These are phyloP conservation scores for Neoboletus brunneissimus DNA, from an alignment of 768 basidiomycete species.

Conservation along the genomic window DNA sequence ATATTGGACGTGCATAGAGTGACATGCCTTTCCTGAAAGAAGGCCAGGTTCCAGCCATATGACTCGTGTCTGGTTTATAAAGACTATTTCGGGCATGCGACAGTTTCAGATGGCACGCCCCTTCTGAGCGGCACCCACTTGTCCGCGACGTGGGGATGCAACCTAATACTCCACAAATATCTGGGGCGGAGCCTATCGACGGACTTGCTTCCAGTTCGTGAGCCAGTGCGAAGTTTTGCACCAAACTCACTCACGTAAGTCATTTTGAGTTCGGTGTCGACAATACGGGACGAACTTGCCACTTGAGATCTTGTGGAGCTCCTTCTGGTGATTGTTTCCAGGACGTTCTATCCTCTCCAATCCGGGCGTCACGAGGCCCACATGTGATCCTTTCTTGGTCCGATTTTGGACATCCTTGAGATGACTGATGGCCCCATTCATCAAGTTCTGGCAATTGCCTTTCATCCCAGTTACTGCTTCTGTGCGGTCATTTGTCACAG, in stretches of 20 bases:
- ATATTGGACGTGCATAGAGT: slow-evolving; percentile 14
- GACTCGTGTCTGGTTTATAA: slow-evolving; percentile 7
- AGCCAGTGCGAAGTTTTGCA: slow-evolving; percentile 8
- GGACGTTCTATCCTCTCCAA: not conserved
- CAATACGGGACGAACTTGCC: slow-evolving; percentile 12
- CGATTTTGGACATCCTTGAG: not conserved
- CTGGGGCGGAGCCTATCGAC: slow-evolving; percentile 8
- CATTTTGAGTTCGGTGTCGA: slow-evolving; percentile 7
- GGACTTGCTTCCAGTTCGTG: slow-evolving; percentile 1
- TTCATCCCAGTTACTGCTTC: not conserved
- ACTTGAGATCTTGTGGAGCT: slow-evolving; percentile 2
- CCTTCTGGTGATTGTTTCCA: slow-evolving; percentile 4
- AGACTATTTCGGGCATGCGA: slow-evolving; percentile 17
- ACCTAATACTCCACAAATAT: slow-evolving; percentile 12
- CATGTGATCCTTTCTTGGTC: slow-evolving; percentile 1
- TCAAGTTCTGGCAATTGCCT: not conserved
- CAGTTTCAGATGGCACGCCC: slow-evolving; percentile 12
- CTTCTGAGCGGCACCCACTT: slow-evolving; percentile 12
- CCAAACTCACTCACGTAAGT: not conserved
- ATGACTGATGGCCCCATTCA: not conserved
- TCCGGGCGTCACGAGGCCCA: slow-evolving; percentile 1
- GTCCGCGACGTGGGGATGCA: slow-evolving; percentile 22
- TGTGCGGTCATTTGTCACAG: not conserved
- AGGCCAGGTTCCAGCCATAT: not conserved
- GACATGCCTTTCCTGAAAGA: slow-evolving; percentile 8